Base-by-base conservation (phyloP, 176 grass and related monocot genomes). In the Hordeum vulgare region DNA sequence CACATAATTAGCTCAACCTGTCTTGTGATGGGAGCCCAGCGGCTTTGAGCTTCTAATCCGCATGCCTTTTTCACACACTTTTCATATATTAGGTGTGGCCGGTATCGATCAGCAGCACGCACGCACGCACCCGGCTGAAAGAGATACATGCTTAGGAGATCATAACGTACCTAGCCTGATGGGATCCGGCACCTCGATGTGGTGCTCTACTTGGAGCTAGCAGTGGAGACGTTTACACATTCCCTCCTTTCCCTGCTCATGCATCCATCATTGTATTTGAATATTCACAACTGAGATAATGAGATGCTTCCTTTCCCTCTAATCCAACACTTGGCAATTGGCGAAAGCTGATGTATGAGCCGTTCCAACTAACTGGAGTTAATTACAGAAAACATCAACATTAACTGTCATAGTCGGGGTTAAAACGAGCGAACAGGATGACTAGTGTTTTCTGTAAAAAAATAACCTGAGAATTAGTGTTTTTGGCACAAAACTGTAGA, bases 111-210 rank as follows among this genome's bases (percentile, higher is more conserved):
- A 2, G 24, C 56, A 21, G 26, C 62, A 49, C 4, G 13, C 44
- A 49, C 42, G 47, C 45, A 49, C 45, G 15, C 45, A 70, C 67
- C 61, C 27, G 62, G 81, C 69, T 88, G 87, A 90, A 92, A 88
- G 82, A 57, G 87, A 92, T 45, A 74, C 93, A 87, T 88, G 93
- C 85, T 94, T 92, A 42, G 54, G 66, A 79, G 84, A 72, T 80
- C 82, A 95, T 90, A 80, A 69, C 81, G 56, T 84, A 92, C 85
- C 87, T 82, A 84, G 77, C 74, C 23, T 88, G 88, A 95, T 84
- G 90, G 90, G 90, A 95, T 90, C 27, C 61, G 53, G 85, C 82
- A 90, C 87, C 82, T 90, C 90, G 59, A n/a, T 58, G 49, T 77
- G 86, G 77, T 85, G 42, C 70, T 73, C 70, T 49, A 49, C 81